Evolutionary conservation across 768 basidiomycete species (phyloP).

Genomic region (Boletus sp.): DNA sequence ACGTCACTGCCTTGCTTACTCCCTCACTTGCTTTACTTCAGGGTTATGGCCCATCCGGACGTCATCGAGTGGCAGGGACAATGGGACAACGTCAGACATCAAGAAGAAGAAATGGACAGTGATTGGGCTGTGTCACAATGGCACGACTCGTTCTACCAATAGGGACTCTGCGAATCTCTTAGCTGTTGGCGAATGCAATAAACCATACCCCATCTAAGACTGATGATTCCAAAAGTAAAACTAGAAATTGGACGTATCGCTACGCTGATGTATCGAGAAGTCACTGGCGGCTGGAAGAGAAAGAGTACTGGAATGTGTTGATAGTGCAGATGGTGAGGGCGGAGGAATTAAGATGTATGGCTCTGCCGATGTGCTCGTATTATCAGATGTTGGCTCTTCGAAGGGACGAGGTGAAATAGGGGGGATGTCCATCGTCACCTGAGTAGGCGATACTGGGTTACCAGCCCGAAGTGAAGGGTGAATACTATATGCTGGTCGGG

Average conservation of each 20-base stretch:
- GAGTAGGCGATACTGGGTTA: slow-evolving; percentile 48
- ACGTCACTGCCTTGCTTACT: not conserved
- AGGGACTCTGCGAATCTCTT: not conserved
- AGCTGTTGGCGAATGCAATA: slow-evolving; percentile 2
- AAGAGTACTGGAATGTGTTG: slow-evolving; percentile 11
- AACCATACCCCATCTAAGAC: not conserved
- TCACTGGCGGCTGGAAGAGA: slow-evolving; percentile 14
- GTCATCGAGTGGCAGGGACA: slow-evolving; percentile 33
- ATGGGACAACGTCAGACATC: slow-evolving; percentile 25
- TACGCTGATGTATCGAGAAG: slow-evolving; percentile 6
- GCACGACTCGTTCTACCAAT: slow-evolving; percentile 28
- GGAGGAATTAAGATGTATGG: slow-evolving; percentile 12
- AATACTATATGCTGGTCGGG: slow-evolving; percentile 69
- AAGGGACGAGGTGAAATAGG: slow-evolving; percentile 26
- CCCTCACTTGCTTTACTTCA: slow-evolving; percentile 10
- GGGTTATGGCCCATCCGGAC: slow-evolving; percentile 37
- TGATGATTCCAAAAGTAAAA: slow-evolving; percentile 1
- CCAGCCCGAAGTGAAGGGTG: slow-evolving; percentile 66
- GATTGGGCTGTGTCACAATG: slow-evolving; percentile 32
- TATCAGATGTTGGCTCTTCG: slow-evolving; percentile 21
- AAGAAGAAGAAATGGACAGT: slow-evolving; percentile 36
- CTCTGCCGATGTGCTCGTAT: slow-evolving; percentile 4
- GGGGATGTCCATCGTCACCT: slow-evolving; percentile 36
- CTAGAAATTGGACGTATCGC: slow-evolving; percentile 16
- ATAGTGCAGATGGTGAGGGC: slow-evolving; percentile 19